phyloP scores from a whole-genome alignment of 2,329 filamentous ascomycete genomes.

The Pestalotiopsis sp. region DNA sequence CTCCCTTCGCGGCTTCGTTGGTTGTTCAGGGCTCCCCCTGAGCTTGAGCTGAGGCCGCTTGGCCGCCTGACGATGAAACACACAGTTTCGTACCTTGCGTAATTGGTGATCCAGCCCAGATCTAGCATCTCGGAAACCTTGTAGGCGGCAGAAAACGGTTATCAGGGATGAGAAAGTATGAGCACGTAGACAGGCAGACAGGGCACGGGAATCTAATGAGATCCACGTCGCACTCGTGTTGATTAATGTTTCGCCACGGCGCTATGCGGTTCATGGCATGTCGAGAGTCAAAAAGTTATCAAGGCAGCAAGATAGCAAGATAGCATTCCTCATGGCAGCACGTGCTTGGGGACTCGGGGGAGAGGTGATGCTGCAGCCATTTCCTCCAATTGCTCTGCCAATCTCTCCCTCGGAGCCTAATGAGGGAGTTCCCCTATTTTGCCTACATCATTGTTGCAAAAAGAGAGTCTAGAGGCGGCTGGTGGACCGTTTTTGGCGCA shows the following conservation, averaged over 20 bases:
- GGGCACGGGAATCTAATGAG: neutral
- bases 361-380: neutral
- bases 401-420: neutral
- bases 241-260: neutral
- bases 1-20: no score
- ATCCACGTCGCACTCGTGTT: neutral
- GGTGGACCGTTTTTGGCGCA: neutral
- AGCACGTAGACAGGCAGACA: neutral
- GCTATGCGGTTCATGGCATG: conserved; percentile 1
- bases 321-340: neutral
- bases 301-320: neutral
- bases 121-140: neutral
- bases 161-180: neutral
- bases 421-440: neutral
- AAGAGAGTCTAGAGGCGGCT: neutral
- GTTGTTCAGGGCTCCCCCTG: neutral
- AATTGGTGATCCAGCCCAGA: neutral
- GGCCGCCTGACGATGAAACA: conserved; percentile 2
- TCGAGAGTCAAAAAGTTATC: neutral
- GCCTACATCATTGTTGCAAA: neutral
- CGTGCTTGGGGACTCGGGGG: neutral
- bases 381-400: neutral
- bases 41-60: neutral
- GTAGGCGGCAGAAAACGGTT: neutral
- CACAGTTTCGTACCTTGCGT: conserved; percentile 2